Conservation (phyloP, 768 basidiomycete species). For the Mycena galopus region DNA sequence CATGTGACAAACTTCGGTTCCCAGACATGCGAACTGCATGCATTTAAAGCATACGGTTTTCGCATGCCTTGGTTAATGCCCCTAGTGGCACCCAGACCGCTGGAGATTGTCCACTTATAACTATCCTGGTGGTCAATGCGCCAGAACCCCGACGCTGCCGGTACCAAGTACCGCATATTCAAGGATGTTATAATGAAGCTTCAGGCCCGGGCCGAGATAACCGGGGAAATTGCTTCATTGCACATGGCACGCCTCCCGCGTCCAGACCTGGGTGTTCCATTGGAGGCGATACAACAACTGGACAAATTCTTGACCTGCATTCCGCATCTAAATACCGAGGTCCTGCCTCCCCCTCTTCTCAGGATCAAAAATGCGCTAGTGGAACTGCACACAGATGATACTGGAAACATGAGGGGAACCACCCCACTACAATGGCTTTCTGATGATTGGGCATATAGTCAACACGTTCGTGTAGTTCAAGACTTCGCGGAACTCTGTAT, state of each 20-base stretch:
- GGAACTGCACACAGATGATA: background rate
- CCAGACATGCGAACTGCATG: no score
- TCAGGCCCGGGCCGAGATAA: background rate
- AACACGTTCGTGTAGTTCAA: background rate
- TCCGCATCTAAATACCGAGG: background rate
- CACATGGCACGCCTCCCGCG: no score
- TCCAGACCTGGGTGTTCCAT: background rate
- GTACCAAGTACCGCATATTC: background rate
- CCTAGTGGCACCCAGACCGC: no score
- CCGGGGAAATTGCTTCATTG: background rate
- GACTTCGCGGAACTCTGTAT: background rate
- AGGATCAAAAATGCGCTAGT: background rate
- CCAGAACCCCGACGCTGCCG: background rate
- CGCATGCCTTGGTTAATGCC: no score
- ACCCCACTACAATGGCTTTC: background rate
- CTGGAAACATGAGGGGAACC: background rate
- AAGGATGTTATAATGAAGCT: background rate
- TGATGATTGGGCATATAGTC: background rate
- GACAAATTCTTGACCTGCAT: background rate
- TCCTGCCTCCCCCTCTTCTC: background rate
- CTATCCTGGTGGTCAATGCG: background rate
- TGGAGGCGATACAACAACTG: background rate
- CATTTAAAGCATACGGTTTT: no score
- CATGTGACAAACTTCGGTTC: no score
- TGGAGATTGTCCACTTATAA: background rate